Conservation (phyloP, 208 protist genomes). For the Trypanosoma scelopori region DNA sequence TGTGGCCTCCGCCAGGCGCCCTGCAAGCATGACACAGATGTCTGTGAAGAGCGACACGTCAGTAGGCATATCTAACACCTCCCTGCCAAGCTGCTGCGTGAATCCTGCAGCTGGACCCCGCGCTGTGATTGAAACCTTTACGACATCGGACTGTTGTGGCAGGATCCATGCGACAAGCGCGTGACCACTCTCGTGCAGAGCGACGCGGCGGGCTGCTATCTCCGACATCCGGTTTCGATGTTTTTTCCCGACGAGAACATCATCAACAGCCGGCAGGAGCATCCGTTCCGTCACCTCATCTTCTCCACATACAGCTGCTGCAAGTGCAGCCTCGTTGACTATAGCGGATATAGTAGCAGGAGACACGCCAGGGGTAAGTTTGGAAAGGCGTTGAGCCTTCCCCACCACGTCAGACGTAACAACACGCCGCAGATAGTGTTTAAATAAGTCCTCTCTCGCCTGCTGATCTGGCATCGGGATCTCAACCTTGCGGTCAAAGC, state of each 20-base stretch:
- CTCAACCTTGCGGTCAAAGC: constrained; percentile 96
- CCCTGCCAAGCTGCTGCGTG: constrained; percentile 81
- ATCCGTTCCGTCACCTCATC: constrained; percentile 77
- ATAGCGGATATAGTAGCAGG: constrained; percentile 93
- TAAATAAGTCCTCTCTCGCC: constrained; percentile 69
- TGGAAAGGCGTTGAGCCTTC: constrained; percentile 49
- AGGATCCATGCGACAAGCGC: constrained; percentile 93
- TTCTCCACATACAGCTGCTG: constrained; percentile 88
- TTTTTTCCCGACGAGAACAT: constrained; percentile 86
- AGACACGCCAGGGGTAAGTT: constrained; percentile 86
- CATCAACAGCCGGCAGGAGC: constrained; percentile 82
- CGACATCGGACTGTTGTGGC: constrained; percentile 85
- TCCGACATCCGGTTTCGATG: constrained; percentile 74
- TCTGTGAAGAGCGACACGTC: constrained; percentile 93
- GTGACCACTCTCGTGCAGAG: constrained; percentile 97
- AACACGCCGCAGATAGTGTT: constrained; percentile 67
- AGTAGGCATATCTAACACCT: constrained; percentile 75
- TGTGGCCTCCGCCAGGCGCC: constrained; percentile 94
- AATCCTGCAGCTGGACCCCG: constrained; percentile 79
- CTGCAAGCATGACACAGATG: constrained; percentile 93
- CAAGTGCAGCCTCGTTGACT: constrained; percentile 91
- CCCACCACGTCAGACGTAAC: constrained; percentile 32
- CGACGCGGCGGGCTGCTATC: constrained; percentile 49
- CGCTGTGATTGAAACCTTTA: constrained; percentile 97
- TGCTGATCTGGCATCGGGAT: constrained; percentile 78